Base-by-base conservation (phyloP, 2,329 filamentous ascomycete genomes). In the Pseudogymnoascus sp. region DNA sequence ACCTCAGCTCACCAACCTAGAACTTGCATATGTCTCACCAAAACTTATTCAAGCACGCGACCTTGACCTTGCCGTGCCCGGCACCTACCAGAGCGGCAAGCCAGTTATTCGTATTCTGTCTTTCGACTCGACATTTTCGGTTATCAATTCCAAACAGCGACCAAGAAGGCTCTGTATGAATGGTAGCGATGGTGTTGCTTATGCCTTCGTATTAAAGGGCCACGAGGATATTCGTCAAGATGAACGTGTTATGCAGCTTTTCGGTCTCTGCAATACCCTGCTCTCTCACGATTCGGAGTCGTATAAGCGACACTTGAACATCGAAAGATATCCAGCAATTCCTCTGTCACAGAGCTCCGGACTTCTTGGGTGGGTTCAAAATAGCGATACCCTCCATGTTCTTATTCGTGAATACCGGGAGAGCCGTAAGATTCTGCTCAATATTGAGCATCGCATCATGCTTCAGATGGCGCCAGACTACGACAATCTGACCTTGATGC, bases 371-470 rank as follows among this genome's bases (percentile, higher is more conserved):
- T 99, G 92, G 89, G 92, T 99, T 19, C 92, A 90, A 9, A 96
- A 99, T 76, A 96, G 90, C 69, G 94, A 99, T 72, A 99, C 95
- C 0, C 78, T 99, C 13, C 95, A 99, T 71, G 89, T 96, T 15
- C 82, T 99, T 52, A 99, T 99, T 69, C 85, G 94, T 64, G 94
- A 99, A 72, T 99, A 99, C 71, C 89, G 94, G 63, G 95, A 99
- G 73, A 95, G 89, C 66, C 85, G 94, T 59, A 96, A 96, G 76
- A 99, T 99, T 65, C 77, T 99, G 37, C 86, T 99, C 66, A 99
- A 99, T 70, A 99, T 99, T 65, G 94, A 99, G 75, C 94, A 99
- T 71, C 88, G 95, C 41, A 99, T 99, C 72, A 99, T 99, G 94
- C 79, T 99, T 60, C 95, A 99, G 73, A 99, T 99, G 94, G 94